Conservation (phyloP, 257 asterid genomes). For the Lithospermum erythrorhizon region DNA sequence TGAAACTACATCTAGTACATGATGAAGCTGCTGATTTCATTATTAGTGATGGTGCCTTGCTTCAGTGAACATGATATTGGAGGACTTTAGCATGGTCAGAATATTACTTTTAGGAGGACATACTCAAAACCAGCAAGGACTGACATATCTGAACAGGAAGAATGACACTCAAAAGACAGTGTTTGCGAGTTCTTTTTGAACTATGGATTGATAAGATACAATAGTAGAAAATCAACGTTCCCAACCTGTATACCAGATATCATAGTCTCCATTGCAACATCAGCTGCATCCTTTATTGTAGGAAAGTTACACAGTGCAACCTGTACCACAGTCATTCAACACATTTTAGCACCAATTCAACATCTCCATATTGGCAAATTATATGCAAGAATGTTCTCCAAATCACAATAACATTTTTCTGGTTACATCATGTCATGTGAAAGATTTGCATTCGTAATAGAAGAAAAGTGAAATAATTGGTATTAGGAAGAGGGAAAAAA, state of each 20-base stretch:
- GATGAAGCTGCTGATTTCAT: neutral
- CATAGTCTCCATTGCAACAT: conserved; percentile 95
- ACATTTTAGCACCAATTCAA: neutral
- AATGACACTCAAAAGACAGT: neutral
- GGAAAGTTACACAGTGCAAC: conserved; percentile 98
- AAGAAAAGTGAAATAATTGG: too few species aligned
- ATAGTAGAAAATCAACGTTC: conserved; percentile 8
- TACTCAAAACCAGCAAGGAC: too few species aligned
- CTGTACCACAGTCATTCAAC: conserved; percentile 26
- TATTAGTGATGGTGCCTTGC: neutral
- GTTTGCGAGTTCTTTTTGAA: too few species aligned
- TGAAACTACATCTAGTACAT: neutral
- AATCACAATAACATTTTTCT: neutral
- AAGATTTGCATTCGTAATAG: neutral
- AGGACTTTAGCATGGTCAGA: neutral
- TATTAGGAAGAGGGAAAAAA: neutral
- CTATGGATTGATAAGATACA: neutral
- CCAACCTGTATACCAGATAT: conserved; percentile 83
- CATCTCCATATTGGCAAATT: neutral
- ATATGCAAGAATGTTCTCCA: neutral
- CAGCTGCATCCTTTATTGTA: conserved; percentile 91
- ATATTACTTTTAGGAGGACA: too few species aligned
- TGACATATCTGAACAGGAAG: neutral
- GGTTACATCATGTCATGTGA: neutral
- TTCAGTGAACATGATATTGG: neutral